phyloP scores from a whole-genome alignment of 129 eudicot genomes.

The Artemisia tridentata region DNA sequence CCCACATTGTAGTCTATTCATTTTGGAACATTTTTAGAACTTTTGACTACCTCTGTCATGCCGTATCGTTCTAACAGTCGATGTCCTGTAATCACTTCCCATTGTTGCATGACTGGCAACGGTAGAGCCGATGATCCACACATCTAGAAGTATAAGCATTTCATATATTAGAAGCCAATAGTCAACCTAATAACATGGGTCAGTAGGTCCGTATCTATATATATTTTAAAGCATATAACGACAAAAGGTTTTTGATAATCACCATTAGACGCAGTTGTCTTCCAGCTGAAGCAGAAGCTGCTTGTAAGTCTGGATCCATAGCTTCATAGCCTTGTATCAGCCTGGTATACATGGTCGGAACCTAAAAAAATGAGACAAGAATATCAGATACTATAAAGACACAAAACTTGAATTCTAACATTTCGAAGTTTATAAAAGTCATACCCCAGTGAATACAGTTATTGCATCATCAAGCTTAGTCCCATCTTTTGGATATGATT shows the following conservation, averaged over 20 bases:
- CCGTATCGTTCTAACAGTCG: too few species aligned
- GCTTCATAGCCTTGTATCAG: constrained; percentile 97
- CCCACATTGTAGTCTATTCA: background rate
- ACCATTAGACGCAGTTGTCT: constrained; percentile 94
- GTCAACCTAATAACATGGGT: too few species aligned
- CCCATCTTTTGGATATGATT: constrained; percentile 75
- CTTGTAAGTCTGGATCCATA: constrained; percentile 80
- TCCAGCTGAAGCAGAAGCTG: constrained; percentile 73
- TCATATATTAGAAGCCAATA: too few species aligned
- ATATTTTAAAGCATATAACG: too few species aligned
- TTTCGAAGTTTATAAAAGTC: background rate
- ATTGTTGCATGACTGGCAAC: too few species aligned
- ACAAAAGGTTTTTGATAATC: constrained; percentile 14
- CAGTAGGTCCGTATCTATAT: too few species aligned
- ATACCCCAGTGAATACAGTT: constrained; percentile 92
- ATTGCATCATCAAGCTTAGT: constrained; percentile 61
- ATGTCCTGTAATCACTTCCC: too few species aligned
- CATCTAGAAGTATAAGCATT: too few species aligned
- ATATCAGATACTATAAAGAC: background rate
- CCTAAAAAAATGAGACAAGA: constrained; percentile 40
- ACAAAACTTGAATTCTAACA: background rate
- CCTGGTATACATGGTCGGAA: constrained; percentile 89
- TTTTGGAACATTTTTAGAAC: too few species aligned
- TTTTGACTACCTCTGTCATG: too few species aligned
- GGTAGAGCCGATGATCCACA: too few species aligned